Percentiles rank a stretch among this genome's conserved stretches.
phyloP scores from a whole-genome alignment of 176 grass and related monocot genomes.

The Avena eriantha region DNA sequence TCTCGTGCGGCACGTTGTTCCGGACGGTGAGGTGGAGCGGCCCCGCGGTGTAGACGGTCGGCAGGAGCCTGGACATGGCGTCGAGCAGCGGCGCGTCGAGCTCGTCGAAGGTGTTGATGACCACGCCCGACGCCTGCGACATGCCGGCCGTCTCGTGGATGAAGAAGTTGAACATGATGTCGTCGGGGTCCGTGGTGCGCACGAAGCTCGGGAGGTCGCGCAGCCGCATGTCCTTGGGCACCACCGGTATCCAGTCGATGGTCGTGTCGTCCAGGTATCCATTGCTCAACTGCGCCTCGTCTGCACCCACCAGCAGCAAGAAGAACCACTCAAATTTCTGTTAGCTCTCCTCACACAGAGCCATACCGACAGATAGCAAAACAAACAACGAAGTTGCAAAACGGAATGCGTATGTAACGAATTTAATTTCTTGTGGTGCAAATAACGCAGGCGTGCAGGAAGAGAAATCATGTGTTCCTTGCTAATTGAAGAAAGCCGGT shows the following conservation, averaged over 20 bases:
- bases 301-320: neutral
- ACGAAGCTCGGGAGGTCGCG: constrained; percentile 55
- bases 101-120: constrained; percentile 63
- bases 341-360: neutral
- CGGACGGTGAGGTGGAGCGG: constrained; percentile 43
- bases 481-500: neutral
- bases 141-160: constrained; percentile 43
- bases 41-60: constrained; percentile 36
- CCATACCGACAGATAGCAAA: neutral
- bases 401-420: neutral
- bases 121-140: constrained; percentile 40
- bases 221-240: constrained; percentile 24
- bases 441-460: too few species aligned
- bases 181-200: constrained; percentile 46
- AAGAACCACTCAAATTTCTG: neutral
- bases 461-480: neutral
- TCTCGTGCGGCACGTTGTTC: constrained; percentile 22
- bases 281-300: neutral
- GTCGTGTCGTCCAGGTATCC: constrained; percentile 25
- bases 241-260: constrained; percentile 36
- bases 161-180: constrained; percentile 60
- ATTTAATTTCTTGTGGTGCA: neutral
- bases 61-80: constrained; percentile 22
- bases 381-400: neutral
- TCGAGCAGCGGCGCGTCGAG: constrained; percentile 30